These are phyloP conservation scores for Huntiella moniliformis DNA, from an alignment of 2,329 filamentous ascomycete genomes.

Conservation along the genomic window DNA sequence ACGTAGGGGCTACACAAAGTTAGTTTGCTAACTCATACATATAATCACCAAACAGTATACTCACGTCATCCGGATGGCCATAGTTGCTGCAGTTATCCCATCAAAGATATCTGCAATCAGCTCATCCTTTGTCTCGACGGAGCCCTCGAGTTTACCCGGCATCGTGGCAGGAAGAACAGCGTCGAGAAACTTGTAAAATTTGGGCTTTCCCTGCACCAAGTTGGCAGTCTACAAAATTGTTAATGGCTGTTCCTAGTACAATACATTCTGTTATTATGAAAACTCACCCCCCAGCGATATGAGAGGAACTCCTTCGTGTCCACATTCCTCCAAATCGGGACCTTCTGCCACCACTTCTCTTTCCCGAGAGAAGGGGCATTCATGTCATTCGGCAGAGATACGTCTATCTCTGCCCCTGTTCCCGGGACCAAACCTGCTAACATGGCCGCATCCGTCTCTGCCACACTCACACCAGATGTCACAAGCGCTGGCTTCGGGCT, in stretches of 20 bases:
- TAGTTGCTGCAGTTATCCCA: constrained; percentile 35
- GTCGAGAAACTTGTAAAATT: constrained; percentile 30
- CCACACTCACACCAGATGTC: not conserved
- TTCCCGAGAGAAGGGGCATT: not conserved
- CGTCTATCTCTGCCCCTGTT: too few species aligned
- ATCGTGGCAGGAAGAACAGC: constrained; percentile 30
- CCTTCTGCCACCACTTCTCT: constrained; percentile 31
- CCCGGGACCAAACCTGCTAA: too few species aligned
- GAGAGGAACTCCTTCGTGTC: constrained; percentile 29
- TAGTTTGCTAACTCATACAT: not conserved
- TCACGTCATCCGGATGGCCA: constrained; percentile 39
- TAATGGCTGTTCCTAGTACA: too few species aligned
- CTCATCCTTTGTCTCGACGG: constrained; percentile 21
- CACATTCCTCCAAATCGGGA: constrained; percentile 30
- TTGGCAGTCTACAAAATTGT: constrained; percentile 24
- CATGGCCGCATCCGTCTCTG: too few species aligned
- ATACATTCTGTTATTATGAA: not conserved
- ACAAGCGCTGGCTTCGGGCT: not conserved
- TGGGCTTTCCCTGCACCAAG: constrained; percentile 27
- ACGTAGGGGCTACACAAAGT: constrained; percentile 30
- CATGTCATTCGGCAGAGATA: too few species aligned
- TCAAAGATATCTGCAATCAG: constrained; percentile 34
- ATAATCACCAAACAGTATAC: constrained; percentile 10
- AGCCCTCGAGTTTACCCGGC: constrained; percentile 19
- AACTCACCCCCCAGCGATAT: constrained; percentile 35